Conservation (phyloP, 208 protist species). For the Leishmania turanica region DNA sequence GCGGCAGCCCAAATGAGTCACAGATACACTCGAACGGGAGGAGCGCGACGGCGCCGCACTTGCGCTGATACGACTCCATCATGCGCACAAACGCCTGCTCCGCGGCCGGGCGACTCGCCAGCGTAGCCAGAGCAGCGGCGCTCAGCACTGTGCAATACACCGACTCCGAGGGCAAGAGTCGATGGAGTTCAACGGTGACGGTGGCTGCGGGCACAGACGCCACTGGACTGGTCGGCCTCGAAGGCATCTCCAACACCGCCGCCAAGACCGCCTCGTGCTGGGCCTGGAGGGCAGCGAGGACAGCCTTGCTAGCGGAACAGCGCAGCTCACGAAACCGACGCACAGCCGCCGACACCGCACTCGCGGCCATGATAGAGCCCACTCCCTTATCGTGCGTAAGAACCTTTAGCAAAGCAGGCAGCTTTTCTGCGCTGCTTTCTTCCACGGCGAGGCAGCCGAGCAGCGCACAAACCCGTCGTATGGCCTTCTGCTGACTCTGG, state of each 20-base stretch:
- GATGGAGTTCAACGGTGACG: slow-evolving; percentile 21
- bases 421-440: slow-evolving; percentile 8
- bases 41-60: slow-evolving; percentile 56
- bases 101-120: slow-evolving; percentile 33
- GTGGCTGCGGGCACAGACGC: neutral
- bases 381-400: slow-evolving; percentile 14
- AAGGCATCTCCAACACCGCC: neutral
- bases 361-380: neutral
- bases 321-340: slow-evolving; percentile 18
- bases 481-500: slow-evolving; percentile 9
- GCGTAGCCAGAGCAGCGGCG: slow-evolving; percentile 35
- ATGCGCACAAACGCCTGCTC: slow-evolving; percentile 74
- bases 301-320: neutral
- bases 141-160: slow-evolving; percentile 75
- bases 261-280: neutral
- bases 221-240: neutral
- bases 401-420: slow-evolving; percentile 16
- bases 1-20: slow-evolving; percentile 16
- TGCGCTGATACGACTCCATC: slow-evolving; percentile 73
- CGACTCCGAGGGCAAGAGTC: slow-evolving; percentile 20
- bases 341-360: slow-evolving; percentile 16
- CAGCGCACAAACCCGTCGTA: slow-evolving; percentile 9
- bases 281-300: neutral
- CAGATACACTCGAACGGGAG: slow-evolving; percentile 57
- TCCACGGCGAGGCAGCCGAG: slow-evolving; percentile 22